Evolutionary conservation across 2,329 filamentous ascomycete species (phyloP).

Genomic region (Aspergillus viridinutans): DNA sequence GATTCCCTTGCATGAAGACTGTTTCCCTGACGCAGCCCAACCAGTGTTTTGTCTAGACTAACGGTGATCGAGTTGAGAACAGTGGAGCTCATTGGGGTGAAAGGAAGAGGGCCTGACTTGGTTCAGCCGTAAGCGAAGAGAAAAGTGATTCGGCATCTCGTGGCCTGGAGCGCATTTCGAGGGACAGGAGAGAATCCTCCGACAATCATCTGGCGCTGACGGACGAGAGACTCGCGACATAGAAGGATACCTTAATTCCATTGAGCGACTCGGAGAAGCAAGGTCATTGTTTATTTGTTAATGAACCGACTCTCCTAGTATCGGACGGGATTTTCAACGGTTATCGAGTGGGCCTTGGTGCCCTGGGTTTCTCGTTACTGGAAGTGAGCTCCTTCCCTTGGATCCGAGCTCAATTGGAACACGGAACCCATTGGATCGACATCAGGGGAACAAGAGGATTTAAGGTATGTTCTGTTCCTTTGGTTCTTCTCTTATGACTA

Average conservation of each 20-base stretch:
- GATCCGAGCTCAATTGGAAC: neutral
- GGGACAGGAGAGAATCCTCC: neutral
- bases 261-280: neutral
- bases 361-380: neutral
- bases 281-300: neutral
- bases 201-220: neutral
- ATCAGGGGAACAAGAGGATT: neutral
- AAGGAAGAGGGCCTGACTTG: neutral
- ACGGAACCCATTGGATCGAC: constrained; percentile 4
- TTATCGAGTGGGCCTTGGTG: neutral
- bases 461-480: neutral
- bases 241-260: neutral
- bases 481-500: neutral
- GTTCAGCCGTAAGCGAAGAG: neutral
- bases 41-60: neutral
- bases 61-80: neutral
- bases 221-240: neutral
- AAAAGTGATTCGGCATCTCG: neutral
- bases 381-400: constrained; percentile 1
- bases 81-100: neutral
- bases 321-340: neutral
- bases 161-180: neutral
- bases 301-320: neutral
- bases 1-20: neutral
- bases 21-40: neutral